These are phyloP conservation scores for Lindgomyces ingoldianus DNA, from an alignment of 495 filamentous ascomycete species.

Conservation along the genomic window DNA sequence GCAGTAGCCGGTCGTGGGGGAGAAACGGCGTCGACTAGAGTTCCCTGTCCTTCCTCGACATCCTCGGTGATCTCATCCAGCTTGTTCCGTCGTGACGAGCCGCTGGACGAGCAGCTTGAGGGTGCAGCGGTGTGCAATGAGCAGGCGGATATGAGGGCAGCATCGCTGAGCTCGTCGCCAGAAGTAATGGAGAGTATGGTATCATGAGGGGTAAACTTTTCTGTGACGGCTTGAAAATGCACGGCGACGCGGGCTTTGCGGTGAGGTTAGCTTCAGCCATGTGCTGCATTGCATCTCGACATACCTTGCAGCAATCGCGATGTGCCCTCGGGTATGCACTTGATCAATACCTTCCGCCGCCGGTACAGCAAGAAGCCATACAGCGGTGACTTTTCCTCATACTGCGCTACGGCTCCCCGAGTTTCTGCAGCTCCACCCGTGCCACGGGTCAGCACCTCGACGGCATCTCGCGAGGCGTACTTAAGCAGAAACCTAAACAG, in stretches of 20 bases:
- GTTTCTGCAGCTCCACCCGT: constrained; percentile 84
- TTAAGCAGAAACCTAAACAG: constrained; percentile 83
- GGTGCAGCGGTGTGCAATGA: constrained; percentile 86
- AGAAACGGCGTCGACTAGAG: constrained; percentile 12
- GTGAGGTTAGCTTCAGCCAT: not conserved
- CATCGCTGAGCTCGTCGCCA: constrained; percentile 80
- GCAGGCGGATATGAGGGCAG: constrained; percentile 82
- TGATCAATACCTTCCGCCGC: constrained; percentile 85
- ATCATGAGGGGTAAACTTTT: constrained; percentile 86
- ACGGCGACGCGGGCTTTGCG: constrained; percentile 82
- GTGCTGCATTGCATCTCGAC: constrained; percentile 29
- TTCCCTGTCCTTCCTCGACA: constrained; percentile 64
- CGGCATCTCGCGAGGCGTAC: constrained; percentile 84
- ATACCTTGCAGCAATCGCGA: constrained; percentile 89
- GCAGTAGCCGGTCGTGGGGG: constrained; percentile 21
- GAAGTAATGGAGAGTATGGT: constrained; percentile 71
- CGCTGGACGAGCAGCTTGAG: constrained; percentile 82
- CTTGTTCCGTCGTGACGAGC: constrained; percentile 67
- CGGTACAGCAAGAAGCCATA: constrained; percentile 92
- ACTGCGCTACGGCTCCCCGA: constrained; percentile 71
- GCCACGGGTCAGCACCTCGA: constrained; percentile 75
- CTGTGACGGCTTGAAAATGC: constrained; percentile 83
- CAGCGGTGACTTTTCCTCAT: constrained; percentile 80
- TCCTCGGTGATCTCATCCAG: constrained; percentile 90
- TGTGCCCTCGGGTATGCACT: constrained; percentile 85